Evolutionary conservation across 179 eudicot genomes (phyloP), one percentile per base, ranked within the genome.

Genomic region (Sideroxylon spinosum): DNA sequence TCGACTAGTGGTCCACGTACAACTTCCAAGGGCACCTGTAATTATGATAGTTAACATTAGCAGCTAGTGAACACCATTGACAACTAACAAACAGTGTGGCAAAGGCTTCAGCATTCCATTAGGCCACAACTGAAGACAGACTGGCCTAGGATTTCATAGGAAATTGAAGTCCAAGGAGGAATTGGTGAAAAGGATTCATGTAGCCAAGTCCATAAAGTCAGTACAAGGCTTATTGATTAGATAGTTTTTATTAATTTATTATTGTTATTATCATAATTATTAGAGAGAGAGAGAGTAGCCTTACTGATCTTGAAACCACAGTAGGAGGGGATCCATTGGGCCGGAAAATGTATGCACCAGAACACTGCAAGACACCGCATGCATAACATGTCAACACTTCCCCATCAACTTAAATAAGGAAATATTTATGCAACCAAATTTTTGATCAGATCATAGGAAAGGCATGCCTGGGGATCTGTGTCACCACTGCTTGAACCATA

Each of bases 321-420:
- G 65, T 50, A 11, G 87, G 86, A 62, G 89, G 84, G 26, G 88
- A 74, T 76, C 89, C 94, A 82, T 84, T 61, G 16, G 97, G 97
- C 25, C 90, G 85, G 79, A 94, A 94, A 70, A 94, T 85, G 78
- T 94, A 94, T 13, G 98, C 98, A 66, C 98, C 98, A 80, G 98
- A 94, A 78, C 74, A 57, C 97, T 94, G 81, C 76, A 77, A 62
- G 56, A 71, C 22, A 59, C 26, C 3, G 44, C 5, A 64, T 19
- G 26, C 49, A 26, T 11, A 52, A 28, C 71, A 19, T 26, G 62
- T 64, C 61, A 48, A 49, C 25, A 37, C 37, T 9, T n/a, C 3
- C 68, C 65, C n/a, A 74, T 37, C 48, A 74, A 37, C 76, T 20
- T 29, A 56, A 19, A 79, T 68, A 17, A 12, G 74, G 72, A 61